Evolutionary conservation across 805 yeast genomes (phyloP).

Genomic region (Candida germanica): DNA sequence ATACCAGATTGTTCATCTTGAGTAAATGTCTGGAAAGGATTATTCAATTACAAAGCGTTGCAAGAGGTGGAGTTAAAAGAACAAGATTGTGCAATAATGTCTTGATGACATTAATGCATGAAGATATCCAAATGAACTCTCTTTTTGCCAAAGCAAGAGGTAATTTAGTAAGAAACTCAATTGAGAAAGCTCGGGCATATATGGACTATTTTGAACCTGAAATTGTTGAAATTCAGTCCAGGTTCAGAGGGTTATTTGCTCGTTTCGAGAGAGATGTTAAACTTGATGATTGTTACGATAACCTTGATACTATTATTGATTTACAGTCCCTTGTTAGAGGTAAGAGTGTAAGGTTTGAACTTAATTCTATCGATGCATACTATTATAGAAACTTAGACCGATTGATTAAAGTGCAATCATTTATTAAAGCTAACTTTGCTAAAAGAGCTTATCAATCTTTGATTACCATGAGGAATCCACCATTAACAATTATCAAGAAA

Average conservation of each 20-base stretch:
- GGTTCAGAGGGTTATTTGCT: constrained; percentile 58
- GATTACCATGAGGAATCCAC: constrained; percentile 70
- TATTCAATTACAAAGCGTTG: constrained; percentile 40
- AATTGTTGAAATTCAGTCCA: constrained; percentile 51
- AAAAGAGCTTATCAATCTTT: constrained; percentile 72
- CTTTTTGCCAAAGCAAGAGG: constrained; percentile 48
- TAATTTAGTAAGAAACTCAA: constrained; percentile 27
- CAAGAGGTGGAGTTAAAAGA: constrained; percentile 45
- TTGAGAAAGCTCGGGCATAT: constrained; percentile 16
- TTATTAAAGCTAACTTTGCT: constrained; percentile 63
- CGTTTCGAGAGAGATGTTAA: constrained; percentile 56
- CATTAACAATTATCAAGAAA: constrained; percentile 68
- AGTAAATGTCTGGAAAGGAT: constrained; percentile 8
- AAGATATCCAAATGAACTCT: constrained; percentile 34
- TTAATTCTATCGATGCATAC: constrained; percentile 35
- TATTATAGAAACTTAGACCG: constrained; percentile 56
- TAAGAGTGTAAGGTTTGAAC: constrained; percentile 31
- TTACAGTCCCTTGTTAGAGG: constrained; percentile 62
- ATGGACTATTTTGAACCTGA: constrained; percentile 18
- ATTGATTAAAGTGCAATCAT: constrained; percentile 71
- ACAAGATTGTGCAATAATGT: constrained; percentile 41
- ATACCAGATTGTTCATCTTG: constrained; percentile 9
- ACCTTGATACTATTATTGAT: constrained; percentile 33
- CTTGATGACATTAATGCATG: constrained; percentile 38
- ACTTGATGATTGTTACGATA: constrained; percentile 50